phyloP scores from a whole-genome alignment of 2,329 filamentous ascomycete genomes.

The Karstenula rhodostoma region DNA sequence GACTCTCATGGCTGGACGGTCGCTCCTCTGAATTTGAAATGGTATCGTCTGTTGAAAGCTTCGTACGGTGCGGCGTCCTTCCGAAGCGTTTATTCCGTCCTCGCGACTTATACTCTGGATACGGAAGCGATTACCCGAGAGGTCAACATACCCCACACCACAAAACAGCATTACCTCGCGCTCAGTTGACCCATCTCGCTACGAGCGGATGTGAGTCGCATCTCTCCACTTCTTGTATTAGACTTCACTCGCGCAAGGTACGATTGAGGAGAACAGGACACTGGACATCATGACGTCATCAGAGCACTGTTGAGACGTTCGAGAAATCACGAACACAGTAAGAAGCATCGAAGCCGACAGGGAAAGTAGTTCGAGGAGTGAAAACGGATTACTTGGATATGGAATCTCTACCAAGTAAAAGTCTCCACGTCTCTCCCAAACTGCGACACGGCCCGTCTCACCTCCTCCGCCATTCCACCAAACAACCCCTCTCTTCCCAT shows the following conservation, averaged over 20 bases:
- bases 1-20: slow-evolving; percentile 28
- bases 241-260: neutral
- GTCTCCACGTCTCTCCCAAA: neutral
- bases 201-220: neutral
- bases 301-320: neutral
- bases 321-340: neutral
- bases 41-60: too few relatives aligned
- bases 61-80: too few relatives aligned
- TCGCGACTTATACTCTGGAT: slow-evolving; percentile 5
- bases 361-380: too few relatives aligned
- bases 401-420: too few relatives aligned
- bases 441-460: neutral
- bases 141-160: slow-evolving; percentile 2
- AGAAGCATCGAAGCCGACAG: too few relatives aligned
- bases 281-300: neutral
- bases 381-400: too few relatives aligned
- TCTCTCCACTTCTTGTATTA: neutral
- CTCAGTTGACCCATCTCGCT: neutral
- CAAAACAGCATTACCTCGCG: neutral
- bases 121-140: slow-evolving; percentile 4
- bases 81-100: neutral
- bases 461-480: neutral
- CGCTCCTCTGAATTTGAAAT: too few relatives aligned
- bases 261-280: too few relatives aligned
- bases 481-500: neutral